Conservation (phyloP, 1,284 basidiomycete species). For the Pseudozyma sp. region DNA sequence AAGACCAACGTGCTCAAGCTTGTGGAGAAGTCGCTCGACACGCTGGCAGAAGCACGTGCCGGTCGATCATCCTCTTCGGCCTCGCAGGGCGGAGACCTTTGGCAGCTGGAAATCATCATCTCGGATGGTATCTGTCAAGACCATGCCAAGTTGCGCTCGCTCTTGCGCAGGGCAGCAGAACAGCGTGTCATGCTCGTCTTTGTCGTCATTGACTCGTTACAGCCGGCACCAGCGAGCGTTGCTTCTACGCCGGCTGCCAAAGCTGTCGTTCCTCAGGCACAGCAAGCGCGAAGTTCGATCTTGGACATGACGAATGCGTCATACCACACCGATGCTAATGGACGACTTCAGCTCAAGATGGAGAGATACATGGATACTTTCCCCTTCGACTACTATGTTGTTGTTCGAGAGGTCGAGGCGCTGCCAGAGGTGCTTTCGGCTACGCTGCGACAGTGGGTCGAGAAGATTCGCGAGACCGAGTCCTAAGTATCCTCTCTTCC, state of each 20-base stretch:
- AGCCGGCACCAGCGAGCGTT: constrained; percentile 53
- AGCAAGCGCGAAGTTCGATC: constrained; percentile 80
- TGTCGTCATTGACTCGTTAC: constrained; percentile 89
- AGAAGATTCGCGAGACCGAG: constrained; percentile 63
- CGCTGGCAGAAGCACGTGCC: constrained; percentile 79
- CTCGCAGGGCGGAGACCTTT: constrained; percentile 77
- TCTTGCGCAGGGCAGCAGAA: constrained; percentile 87
- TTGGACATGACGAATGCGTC: constrained; percentile 91
- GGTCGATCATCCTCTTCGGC: constrained; percentile 72
- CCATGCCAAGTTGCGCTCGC: constrained; percentile 83
- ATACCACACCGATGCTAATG: constrained; percentile 78
- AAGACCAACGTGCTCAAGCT: constrained; percentile 89
- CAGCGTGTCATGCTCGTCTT: constrained; percentile 97
- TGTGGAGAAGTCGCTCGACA: constrained; percentile 82
- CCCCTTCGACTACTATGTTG: constrained; percentile 98
- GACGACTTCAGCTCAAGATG: constrained; percentile 87
- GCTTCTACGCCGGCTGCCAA: constrained; percentile 17
- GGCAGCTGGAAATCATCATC: constrained; percentile 98
- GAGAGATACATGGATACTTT: constrained; percentile 90
- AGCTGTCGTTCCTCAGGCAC: constrained; percentile 2
- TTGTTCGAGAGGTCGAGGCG: constrained; percentile 88
- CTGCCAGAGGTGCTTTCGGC: constrained; percentile 91
- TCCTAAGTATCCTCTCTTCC: background rate
- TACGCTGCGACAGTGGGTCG: constrained; percentile 84
- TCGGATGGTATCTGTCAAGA: constrained; percentile 98